These are phyloP conservation scores for Lupinus albus DNA, from an alignment of 306 rosid genomes.

Conservation along the genomic window DNA sequence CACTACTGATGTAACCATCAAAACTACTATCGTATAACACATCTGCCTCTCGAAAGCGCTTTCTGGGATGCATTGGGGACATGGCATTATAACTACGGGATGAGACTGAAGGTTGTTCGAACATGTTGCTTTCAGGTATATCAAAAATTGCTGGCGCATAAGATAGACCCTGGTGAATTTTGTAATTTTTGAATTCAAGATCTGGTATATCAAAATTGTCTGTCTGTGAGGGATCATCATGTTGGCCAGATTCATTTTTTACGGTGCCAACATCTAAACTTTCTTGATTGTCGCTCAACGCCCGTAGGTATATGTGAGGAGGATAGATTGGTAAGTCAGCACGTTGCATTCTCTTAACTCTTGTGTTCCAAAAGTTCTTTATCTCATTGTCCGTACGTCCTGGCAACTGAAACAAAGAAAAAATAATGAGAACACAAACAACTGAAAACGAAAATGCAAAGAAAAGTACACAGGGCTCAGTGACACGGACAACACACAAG, in stretches of 20 bases:
- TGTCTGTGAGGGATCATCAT: slow-evolving; percentile 46
- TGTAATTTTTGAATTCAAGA: slow-evolving; percentile 45
- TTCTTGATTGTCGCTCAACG: slow-evolving; percentile 51
- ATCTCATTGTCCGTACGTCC: slow-evolving; percentile 94
- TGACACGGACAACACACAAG: not conserved
- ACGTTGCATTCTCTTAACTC: slow-evolving; percentile 67
- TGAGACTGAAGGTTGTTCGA: slow-evolving; percentile 52
- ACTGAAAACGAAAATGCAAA: not conserved
- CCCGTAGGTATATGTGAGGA: slow-evolving; percentile 49
- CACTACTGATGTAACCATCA: slow-evolving; percentile 39
- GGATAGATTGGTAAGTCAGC: slow-evolving; percentile 77
- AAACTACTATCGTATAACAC: slow-evolving; percentile 40
- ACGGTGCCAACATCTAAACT: slow-evolving; percentile 38
- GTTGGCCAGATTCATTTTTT: slow-evolving; percentile 42
- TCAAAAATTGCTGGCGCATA: slow-evolving; percentile 45
- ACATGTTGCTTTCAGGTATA: slow-evolving; percentile 42
- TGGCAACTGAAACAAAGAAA: slow-evolving; percentile 62
- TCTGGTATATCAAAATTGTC: slow-evolving; percentile 56
- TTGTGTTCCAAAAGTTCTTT: slow-evolving; percentile 86
- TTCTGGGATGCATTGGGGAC: slow-evolving; percentile 44
- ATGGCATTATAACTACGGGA: slow-evolving; percentile 43
- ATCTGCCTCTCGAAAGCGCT: slow-evolving; percentile 50
- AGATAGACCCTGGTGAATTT: slow-evolving; percentile 37
- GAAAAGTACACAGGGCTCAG: not conserved
- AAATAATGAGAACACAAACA: slow-evolving; percentile 22